phyloP scores from a whole-genome alignment of 2,329 filamentous ascomycete species.

The Trichoderma aggressivum region DNA sequence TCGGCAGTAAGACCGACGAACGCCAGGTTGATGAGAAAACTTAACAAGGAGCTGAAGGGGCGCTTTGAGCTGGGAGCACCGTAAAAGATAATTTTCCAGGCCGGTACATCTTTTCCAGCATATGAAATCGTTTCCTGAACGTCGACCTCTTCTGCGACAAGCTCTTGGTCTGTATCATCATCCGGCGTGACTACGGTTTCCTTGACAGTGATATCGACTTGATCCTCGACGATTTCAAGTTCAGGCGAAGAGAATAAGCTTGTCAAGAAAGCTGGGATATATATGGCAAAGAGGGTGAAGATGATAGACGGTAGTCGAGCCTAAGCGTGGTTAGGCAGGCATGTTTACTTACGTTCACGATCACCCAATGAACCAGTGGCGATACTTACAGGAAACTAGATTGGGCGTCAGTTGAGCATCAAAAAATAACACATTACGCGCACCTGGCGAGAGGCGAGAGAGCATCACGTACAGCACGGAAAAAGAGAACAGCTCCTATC shows the following conservation, averaged over 20 bases:
- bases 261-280: slow-evolving; percentile 60
- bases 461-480: slow-evolving; percentile 34
- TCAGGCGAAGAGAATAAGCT: slow-evolving; percentile 55
- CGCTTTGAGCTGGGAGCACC: slow-evolving; percentile 75
- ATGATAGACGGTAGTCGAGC: slow-evolving; percentile 49
- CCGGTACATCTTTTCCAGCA: slow-evolving; percentile 52
- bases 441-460: neutral
- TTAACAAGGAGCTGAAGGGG: slow-evolving; percentile 60
- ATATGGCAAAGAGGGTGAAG: slow-evolving; percentile 63
- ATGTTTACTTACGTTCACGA: slow-evolving; percentile 9
- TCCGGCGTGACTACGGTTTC: slow-evolving; percentile 39
- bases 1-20: slow-evolving; percentile 71
- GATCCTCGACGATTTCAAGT: slow-evolving; percentile 58
- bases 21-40: slow-evolving; percentile 68
- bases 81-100: slow-evolving; percentile 65
- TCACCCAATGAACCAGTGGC: neutral
- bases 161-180: slow-evolving; percentile 31
- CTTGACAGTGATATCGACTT: slow-evolving; percentile 54
- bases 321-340: slow-evolving; percentile 25
- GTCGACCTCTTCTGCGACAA: slow-evolving; percentile 52
- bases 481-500: slow-evolving; percentile 36
- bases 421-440: neutral
- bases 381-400: slow-evolving; percentile 37
- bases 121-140: slow-evolving; percentile 62
- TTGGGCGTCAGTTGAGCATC: slow-evolving; percentile 18